Percentiles rank a stretch among this genome's conserved stretches.
Evolutionary conservation across 2,329 filamentous ascomycete genomes (phyloP).

Genomic region (Phaeosphaeria sp.): DNA sequence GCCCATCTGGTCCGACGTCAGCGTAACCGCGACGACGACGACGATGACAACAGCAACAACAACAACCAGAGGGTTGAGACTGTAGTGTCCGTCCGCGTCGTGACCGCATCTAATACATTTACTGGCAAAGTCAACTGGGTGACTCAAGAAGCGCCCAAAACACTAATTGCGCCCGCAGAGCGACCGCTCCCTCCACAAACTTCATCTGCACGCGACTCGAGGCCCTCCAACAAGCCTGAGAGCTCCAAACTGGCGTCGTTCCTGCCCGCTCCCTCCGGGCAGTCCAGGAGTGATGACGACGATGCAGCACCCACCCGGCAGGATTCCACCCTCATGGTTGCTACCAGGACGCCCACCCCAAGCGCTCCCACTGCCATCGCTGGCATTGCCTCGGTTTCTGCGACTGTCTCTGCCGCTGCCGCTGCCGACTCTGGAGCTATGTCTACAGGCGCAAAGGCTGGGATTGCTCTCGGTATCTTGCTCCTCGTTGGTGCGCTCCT

Average conservation of each 20-base stretch:
- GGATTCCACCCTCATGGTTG: conserved; percentile 32
- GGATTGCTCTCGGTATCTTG: conserved; percentile 83
- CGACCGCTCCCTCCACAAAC: conserved; percentile 19
- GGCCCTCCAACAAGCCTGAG: conserved; percentile 19
- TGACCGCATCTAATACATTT: conserved; percentile 61
- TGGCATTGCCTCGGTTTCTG: conserved; percentile 27
- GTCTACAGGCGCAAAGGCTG: conserved; percentile 69
- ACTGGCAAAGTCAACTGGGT: conserved; percentile 49
- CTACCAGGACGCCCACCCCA: conserved; percentile 34
- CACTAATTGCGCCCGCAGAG: conserved; percentile 27
- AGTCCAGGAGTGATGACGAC: conserved; percentile 12
- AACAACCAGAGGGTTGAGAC: conserved; percentile 31
- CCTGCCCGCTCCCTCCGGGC: conserved; percentile 14
- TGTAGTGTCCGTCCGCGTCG: conserved; percentile 56
- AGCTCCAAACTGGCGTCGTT: conserved; percentile 28
- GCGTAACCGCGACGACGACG: conserved; percentile 19
- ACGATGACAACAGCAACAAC: conserved; percentile 14
- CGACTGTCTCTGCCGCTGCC: conserved; percentile 33
- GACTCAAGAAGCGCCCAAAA: conserved; percentile 25
- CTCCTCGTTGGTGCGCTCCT: conserved; percentile 70
- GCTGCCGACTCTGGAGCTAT: conserved; percentile 45
- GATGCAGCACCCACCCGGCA: conserved; percentile 21
- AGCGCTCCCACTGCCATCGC: conserved; percentile 21
- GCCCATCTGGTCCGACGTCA: conserved; percentile 41
- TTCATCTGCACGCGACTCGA: conserved; percentile 13